Evolutionary conservation across 208 protist species (phyloP).

Genomic region (Trichomonas vaginalis): DNA sequence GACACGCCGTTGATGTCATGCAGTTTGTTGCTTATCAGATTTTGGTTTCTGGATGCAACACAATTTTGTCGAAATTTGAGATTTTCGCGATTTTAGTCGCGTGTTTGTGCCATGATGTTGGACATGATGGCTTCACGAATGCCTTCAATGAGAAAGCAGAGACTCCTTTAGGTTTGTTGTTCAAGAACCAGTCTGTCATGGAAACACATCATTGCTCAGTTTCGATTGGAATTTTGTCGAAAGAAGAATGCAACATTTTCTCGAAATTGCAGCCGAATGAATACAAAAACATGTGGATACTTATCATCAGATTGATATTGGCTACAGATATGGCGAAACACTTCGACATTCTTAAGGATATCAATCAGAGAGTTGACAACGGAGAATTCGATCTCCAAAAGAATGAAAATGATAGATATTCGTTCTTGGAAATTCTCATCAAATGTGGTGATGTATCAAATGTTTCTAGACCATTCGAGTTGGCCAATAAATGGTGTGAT

Average conservation of each 20-base stretch:
- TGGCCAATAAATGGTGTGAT: not conserved
- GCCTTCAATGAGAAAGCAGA: conserved; percentile 70
- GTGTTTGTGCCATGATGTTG: conserved; percentile 74
- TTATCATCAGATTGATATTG: conserved; percentile 38
- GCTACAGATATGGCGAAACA: conserved; percentile 44
- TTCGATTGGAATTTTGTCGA: conserved; percentile 26
- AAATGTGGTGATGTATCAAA: conserved; percentile 1
- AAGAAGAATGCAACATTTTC: conserved; percentile 32
- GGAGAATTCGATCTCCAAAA: not conserved
- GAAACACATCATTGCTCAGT: conserved; percentile 46
- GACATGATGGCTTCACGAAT: conserved; percentile 84
- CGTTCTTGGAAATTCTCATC: not conserved
- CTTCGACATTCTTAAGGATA: conserved; percentile 30
- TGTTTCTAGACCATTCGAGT: not conserved
- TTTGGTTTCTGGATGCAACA: conserved; percentile 38
- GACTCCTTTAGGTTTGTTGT: conserved; percentile 57
- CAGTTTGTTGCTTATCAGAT: conserved; percentile 41
- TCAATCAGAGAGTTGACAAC: not conserved
- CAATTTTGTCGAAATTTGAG: conserved; percentile 50
- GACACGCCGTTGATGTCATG: conserved; percentile 50
- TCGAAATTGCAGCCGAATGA: conserved; percentile 19
- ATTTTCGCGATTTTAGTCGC: conserved; percentile 62
- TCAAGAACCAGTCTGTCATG: conserved; percentile 48
- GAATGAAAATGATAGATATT: not conserved
- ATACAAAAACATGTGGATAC: conserved; percentile 33